These are phyloP conservation scores for Biscutella laevigata DNA, from an alignment of 441 rosid genomes.

Conservation along the genomic window DNA sequence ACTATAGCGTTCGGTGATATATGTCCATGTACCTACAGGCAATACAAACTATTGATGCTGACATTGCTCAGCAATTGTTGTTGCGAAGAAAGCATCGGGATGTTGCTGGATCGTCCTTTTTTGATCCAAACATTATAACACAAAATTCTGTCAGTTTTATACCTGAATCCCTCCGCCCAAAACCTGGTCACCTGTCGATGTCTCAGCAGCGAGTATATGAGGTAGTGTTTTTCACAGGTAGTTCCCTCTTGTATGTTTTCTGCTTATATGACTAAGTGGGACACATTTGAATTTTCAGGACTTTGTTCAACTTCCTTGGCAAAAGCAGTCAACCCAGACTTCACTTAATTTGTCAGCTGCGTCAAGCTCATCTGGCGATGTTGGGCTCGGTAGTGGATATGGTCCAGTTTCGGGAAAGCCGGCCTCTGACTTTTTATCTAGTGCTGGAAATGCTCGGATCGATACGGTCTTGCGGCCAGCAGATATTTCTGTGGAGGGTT, in stretches of 20 bases:
- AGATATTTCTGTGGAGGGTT: constrained; percentile 57
- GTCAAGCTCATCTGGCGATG: constrained; percentile 47
- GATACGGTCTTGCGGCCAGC: constrained; percentile 48
- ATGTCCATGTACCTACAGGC: constrained; percentile 39
- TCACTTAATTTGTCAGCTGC: constrained; percentile 53
- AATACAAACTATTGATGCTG: constrained; percentile 83
- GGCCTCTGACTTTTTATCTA: constrained; percentile 39
- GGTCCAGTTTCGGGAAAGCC: constrained; percentile 53
- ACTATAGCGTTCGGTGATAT: background rate
- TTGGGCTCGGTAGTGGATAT: constrained; percentile 41
- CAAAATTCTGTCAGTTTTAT: constrained; percentile 73
- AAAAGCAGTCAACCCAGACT: constrained; percentile 72
- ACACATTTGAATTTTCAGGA: constrained; percentile 42
- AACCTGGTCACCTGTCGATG: constrained; percentile 80
- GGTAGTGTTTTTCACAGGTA: constrained; percentile 32
- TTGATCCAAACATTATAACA: constrained; percentile 63
- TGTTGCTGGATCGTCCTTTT: constrained; percentile 55
- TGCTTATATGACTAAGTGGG: constrained; percentile 13
- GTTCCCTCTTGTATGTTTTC: constrained; percentile 3
- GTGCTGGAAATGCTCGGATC: constrained; percentile 41
- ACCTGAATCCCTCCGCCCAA: constrained; percentile 91
- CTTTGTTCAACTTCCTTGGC: constrained; percentile 95
- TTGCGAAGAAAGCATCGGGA: constrained; percentile 89
- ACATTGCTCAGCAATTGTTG: constrained; percentile 70
- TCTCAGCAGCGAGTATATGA: constrained; percentile 98